These are phyloP conservation scores for Neonectria punicea DNA, from an alignment of 2,329 filamentous ascomycete species.

Conservation along the genomic window DNA sequence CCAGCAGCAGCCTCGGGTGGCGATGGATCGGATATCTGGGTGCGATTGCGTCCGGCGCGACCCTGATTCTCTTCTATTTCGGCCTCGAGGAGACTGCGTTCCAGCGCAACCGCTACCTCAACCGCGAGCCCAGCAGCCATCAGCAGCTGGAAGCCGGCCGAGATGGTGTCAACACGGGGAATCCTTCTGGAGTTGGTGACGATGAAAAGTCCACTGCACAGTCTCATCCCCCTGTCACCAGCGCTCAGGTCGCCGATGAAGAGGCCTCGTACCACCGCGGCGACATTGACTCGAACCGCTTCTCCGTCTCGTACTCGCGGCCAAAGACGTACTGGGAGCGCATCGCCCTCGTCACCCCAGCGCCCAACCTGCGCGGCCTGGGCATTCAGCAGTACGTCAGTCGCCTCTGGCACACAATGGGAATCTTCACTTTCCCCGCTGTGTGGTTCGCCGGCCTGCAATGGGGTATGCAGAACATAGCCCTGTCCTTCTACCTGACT, in stretches of 20 bases:
- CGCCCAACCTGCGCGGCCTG: conserved; percentile 62
- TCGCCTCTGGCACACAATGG: conserved; percentile 64
- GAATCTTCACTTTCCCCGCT: conserved; percentile 67
- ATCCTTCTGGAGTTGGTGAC: neutral
- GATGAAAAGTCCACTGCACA: conserved; percentile 21
- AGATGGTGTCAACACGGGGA: conserved; percentile 30
- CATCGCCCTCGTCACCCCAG: conserved; percentile 65
- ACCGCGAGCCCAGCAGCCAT: conserved; percentile 26
- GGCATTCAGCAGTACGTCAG: conserved; percentile 64
- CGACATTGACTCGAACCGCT: conserved; percentile 34
- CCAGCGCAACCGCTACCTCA: conserved; percentile 53
- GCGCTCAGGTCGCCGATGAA: conserved; percentile 19
- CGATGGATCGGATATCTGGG: conserved; percentile 65
- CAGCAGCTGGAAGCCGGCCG: conserved; percentile 17
- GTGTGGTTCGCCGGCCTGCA: conserved; percentile 67
- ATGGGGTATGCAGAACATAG: conserved; percentile 70
- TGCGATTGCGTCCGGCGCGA: conserved; percentile 59
- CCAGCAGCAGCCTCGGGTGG: conserved; percentile 59
- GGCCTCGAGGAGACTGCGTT: conserved; percentile 64
- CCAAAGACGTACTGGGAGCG: conserved; percentile 64
- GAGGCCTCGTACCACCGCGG: conserved; percentile 26
- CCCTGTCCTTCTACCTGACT: conserved; percentile 68
- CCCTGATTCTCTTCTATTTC: conserved; percentile 61
- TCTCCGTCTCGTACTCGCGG: conserved; percentile 40
- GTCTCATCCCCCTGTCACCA: conserved; percentile 23